Base-by-base conservation (phyloP, 345 rosid genomes). In the Acer yangbiense region DNA sequence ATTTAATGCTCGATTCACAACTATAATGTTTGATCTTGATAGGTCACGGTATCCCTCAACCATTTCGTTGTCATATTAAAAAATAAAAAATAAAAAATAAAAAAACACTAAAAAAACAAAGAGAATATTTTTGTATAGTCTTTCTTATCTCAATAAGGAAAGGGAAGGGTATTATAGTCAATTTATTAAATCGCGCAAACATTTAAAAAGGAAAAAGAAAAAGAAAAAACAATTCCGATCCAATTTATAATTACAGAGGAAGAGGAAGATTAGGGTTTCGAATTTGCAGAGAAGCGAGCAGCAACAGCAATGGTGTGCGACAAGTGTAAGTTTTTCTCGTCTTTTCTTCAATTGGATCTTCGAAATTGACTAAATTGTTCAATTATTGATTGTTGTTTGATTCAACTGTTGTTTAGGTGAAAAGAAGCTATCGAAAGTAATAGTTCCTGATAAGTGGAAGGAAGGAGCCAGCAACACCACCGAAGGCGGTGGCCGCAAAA, bases 391-490 rank as follows among this genome's bases (percentile, higher is more conserved):
- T 54, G 65, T 27, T 23, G 60, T 16, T 43, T 46, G 2, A 7
- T 64, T 2, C n/a, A 50, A 75, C 39, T 64, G 17, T 84, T n/a
- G 3, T 60, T 11, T 20, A 96, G 98, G 99, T 77, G 93, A 94
- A 87, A 96, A 90, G 94, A 96, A 96, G 89, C 85, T 96, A 72
- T 64, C 97, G 44, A 94, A 92, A 90, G 99, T 96, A 77, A 96
- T 96, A 44, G 98, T 96, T 69, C 99, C 99, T 2, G 98, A 96
- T 85, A 94, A 94, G 84, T 96, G 99, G 98, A 94, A 96, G 91
- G 98, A 91, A 83, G 99, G 99, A 69, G 99, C 99, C 79, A 87
- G 92, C 81, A 94, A 96, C 90, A 90, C 93, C 69, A 88, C 81
- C 67, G 99, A 96, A 84, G 89, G 94, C 61, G 98, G 98, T 70